Evolutionary conservation across 164 flowering plant species (phyloP).

Genomic region (Cinnamomum chago): DNA sequence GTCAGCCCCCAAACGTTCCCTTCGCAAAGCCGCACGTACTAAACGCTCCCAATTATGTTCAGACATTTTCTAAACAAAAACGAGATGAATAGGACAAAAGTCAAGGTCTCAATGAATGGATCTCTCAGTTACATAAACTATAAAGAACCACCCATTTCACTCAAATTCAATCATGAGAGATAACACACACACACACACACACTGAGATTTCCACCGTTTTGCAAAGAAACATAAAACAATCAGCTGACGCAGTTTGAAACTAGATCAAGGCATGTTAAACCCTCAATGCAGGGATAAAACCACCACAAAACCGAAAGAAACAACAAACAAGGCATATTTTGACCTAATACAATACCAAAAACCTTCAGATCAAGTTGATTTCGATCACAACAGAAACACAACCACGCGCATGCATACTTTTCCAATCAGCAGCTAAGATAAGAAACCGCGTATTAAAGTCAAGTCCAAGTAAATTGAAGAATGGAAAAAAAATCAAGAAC

Average conservation of each 20-base stretch:
- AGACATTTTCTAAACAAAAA: conserved; percentile 48
- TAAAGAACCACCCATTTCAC: background rate
- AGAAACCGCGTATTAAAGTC: background rate
- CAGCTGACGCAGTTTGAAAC: too few relatives aligned
- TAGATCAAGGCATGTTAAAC: background rate
- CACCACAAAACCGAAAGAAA: background rate
- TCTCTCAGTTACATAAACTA: background rate
- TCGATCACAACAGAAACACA: background rate
- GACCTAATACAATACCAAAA: background rate
- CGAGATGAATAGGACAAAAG: background rate
- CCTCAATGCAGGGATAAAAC: background rate
- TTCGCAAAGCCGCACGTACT: conserved; percentile 71
- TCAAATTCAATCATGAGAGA: background rate
- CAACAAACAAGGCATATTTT: background rate
- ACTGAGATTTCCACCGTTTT: background rate
- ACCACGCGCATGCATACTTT: background rate
- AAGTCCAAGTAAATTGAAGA: background rate
- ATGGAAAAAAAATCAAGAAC: background rate
- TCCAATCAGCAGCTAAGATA: background rate
- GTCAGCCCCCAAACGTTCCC: conserved; percentile 55
- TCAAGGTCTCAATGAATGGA: background rate
- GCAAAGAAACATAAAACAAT: background rate
- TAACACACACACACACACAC: background rate
- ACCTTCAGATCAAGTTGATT: background rate
- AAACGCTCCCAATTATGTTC: conserved; percentile 86